Evolutionary conservation across 139 green algal species (phyloP).

Genomic region (Diplosphaera chodatii): DNA sequence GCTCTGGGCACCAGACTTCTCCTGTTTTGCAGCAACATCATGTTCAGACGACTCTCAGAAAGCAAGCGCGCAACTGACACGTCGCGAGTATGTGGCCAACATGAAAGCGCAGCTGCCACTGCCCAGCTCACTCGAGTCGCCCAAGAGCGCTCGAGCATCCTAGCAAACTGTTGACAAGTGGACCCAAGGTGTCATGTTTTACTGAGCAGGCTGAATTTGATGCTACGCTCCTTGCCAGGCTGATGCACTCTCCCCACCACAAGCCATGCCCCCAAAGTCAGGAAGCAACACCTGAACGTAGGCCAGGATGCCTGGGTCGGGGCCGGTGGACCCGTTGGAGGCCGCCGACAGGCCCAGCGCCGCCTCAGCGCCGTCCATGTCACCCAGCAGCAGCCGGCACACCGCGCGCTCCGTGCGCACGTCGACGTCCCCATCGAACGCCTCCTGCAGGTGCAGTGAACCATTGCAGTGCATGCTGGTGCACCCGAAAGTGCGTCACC

Average conservation of each 20-base stretch:
- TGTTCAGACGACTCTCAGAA: no score
- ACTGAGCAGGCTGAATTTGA: no score
- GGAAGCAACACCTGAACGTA: slow-evolving; percentile 22
- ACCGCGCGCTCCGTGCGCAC: slow-evolving; percentile 17
- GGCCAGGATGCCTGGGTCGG: slow-evolving; percentile 19
- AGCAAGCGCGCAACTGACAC: no score
- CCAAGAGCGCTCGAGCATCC: no score
- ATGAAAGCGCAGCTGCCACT: no score
- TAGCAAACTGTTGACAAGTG: no score
- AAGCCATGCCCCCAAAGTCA: neutral
- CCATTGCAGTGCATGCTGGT: no score
- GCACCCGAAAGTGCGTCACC: no score
- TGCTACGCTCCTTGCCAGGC: neutral
- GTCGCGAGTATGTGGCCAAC: no score
- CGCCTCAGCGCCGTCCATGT: slow-evolving; percentile 15
- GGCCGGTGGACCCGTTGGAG: neutral
- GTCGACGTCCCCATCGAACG: neutral
- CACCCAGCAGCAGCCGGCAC: slow-evolving; percentile 33
- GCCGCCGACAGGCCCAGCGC: slow-evolving; percentile 18
- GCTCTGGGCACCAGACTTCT: slow-evolving; percentile 11
- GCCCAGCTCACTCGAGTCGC: no score
- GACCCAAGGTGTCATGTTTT: no score
- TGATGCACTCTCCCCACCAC: neutral
- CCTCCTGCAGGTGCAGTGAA: slow-evolving; percentile 1
- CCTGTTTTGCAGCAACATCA: no score